A percentile compares a stretch with the other conserved stretches of the same genome.
Evolutionary conservation across 345 rosid species (phyloP).

Genomic region (Gossypium arboreum): DNA sequence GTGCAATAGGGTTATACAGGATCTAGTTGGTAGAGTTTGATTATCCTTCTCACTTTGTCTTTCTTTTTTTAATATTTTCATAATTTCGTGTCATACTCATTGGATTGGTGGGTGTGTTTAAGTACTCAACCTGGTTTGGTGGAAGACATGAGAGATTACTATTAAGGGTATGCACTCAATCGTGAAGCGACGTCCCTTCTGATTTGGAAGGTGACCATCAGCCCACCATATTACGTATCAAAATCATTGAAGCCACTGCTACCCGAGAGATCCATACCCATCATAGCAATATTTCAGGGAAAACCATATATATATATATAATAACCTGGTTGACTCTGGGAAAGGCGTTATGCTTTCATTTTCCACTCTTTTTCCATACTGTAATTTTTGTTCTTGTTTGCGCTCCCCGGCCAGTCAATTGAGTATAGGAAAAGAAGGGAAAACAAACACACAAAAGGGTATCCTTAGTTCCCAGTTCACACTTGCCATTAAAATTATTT

Average conservation of each 20-base stretch:
- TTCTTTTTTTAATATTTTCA: not conserved
- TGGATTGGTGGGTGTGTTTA: constrained; percentile 26
- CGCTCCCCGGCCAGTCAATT: not conserved
- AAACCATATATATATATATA: constrained; percentile 18
- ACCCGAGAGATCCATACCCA: constrained; percentile 19
- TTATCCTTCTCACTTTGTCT: constrained; percentile 14
- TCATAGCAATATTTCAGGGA: constrained; percentile 16
- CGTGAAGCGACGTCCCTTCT: constrained; percentile 37
- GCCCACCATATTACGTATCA: constrained; percentile 34
- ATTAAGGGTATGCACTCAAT: constrained; percentile 18
- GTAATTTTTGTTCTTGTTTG: not conserved
- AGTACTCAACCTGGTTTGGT: constrained; percentile 24
- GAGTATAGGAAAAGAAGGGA: constrained; percentile 11
- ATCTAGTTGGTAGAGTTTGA: constrained; percentile 44
- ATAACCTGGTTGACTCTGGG: constrained; percentile 26
- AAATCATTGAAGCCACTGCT: constrained; percentile 14
- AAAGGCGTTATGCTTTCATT: not conserved
- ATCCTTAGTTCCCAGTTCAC: constrained; percentile 19
- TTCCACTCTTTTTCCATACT: not conserved
- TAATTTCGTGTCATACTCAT: constrained; percentile 14
- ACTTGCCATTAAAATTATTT: constrained; percentile 28
- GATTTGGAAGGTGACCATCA: constrained; percentile 34
- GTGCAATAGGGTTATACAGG: constrained; percentile 44
- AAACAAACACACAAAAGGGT: constrained; percentile 9
- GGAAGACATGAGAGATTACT: constrained; percentile 17